Conservation (phyloP, 257 asterid genomes). For the Solanum etuberosum region DNA sequence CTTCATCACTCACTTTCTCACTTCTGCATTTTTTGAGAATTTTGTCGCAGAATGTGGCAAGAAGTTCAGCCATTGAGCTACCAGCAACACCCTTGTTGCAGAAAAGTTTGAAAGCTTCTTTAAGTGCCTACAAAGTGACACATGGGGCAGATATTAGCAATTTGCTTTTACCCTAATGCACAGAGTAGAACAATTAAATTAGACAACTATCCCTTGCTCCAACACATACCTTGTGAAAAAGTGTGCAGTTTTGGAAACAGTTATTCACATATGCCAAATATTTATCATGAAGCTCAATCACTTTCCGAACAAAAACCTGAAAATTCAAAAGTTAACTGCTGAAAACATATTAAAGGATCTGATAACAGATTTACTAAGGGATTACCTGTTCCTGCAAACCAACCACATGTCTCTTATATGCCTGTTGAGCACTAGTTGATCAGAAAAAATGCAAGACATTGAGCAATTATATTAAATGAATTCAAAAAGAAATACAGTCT, state of each 20-base stretch:
- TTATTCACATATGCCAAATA: constrained; percentile 77
- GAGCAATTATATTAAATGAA: too few species aligned
- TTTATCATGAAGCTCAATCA: constrained; percentile 92
- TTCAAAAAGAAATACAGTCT: neutral
- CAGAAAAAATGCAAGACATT: too few species aligned
- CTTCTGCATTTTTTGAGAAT: constrained; percentile 92
- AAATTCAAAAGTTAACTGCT: too few species aligned
- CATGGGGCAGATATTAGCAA: neutral
- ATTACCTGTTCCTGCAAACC: too few species aligned
- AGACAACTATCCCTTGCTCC: neutral
- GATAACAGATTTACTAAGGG: too few species aligned
- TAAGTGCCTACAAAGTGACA: constrained; percentile 63
- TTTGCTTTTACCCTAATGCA: neutral
- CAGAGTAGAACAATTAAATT: neutral
- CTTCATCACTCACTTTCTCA: constrained; percentile 96
- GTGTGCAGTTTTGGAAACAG: constrained; percentile 81
- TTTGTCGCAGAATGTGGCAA: constrained; percentile 92
- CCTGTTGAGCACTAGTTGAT: too few species aligned
- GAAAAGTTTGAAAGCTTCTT: constrained; percentile 91
- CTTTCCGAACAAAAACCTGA: constrained; percentile 88
- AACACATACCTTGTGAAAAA: constrained; percentile 86
- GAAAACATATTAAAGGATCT: too few species aligned
- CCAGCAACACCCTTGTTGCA: constrained; percentile 99
- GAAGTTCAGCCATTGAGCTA: constrained; percentile 91
- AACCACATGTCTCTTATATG: too few species aligned